phyloP scores from a whole-genome alignment of 73 alveolate species.

The Effrenium voratum region DNA sequence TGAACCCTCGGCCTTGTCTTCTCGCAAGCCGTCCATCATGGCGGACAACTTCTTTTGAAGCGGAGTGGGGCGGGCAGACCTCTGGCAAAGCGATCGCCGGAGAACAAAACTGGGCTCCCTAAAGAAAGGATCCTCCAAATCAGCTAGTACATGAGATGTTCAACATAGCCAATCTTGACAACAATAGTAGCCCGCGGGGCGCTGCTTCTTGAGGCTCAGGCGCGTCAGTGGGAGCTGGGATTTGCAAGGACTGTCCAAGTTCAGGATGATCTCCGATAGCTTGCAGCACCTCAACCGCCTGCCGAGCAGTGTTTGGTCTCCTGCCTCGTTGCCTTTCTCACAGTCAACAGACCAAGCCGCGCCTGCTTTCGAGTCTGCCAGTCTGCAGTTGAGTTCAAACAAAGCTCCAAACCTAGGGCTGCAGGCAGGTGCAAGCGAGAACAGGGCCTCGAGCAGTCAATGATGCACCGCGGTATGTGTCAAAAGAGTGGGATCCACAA shows the following conservation, averaged over 20 bases:
- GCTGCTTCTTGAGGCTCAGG: not conserved
- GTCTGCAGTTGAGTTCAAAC: conserved; percentile 74
- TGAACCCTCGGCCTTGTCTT: conserved; percentile 65
- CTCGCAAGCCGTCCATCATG: conserved; percentile 77
- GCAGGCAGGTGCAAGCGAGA: not conserved
- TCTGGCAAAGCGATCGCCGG: not conserved
- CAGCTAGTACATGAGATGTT: not conserved
- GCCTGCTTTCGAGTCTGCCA: conserved; percentile 94
- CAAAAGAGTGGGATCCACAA: no score
- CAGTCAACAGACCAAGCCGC: not conserved
- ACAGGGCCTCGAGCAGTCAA: not conserved
- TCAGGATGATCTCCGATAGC: conserved; percentile 77
- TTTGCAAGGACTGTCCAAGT: conserved; percentile 56
- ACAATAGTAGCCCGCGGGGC: not conserved
- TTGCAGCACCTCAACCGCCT: conserved; percentile 87
- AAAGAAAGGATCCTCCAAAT: not conserved
- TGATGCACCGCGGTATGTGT: no score
- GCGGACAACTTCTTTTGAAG: conserved; percentile 82
- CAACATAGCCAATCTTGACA: not conserved
- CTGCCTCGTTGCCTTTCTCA: no score
- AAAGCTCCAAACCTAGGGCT: conserved; percentile 57
- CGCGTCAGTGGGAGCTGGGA: conserved; percentile 5
- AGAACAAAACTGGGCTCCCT: not conserved
- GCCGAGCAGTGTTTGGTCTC: no score
- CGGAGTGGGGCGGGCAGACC: conserved; percentile 81